Base-by-base conservation (phyloP, 2,329 filamentous ascomycete species). In the Sporothrix pseudoabietina region DNA sequence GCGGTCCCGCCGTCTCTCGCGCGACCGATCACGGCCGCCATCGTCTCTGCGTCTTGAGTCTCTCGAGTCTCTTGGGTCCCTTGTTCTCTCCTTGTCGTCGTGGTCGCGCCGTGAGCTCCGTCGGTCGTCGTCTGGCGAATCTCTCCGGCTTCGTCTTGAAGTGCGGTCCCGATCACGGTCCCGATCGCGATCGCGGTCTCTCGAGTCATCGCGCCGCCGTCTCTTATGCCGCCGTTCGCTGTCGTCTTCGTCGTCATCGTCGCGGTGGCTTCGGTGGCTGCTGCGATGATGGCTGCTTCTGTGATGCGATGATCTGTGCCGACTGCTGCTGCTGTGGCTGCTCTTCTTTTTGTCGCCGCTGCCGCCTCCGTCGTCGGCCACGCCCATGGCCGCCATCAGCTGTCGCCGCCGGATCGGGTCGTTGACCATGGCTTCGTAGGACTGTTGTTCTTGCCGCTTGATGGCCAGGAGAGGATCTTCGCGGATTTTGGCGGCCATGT, bases 401-500 rank as follows among this genome's bases (percentile, higher is more conserved):
- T 92, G 89, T 74, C 87, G 85, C 76, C 91, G 85, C 82, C 88
- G 90, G 75, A 88, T 86, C 0, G 91, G 91, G 78, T 94, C 91
- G 77, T 90, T 93, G 89, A 93, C 94, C 88, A 94, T 91, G 9
- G 90, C 87, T 77, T 92, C 90, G 79, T 94, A 93, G 1, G 92
- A 90, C 39, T 91, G 90, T 81, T 95, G 92, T 80, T 98, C 94
- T 80, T 97, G 92, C 80, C 90, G 92, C 86, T 97, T 97, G 81
- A 99, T 98, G 32, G 94, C 93, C 47, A 98, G 84, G 78, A 99
- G 86, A 0, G 96, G 96, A 80, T 99, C 96, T 76, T 97, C 92
- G 76, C 94, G 87, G 65, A 98, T 90, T 84, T 99, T 99, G 66
- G 89, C 83, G 41, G 93, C 92, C 0, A 91, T 94, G 81, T 99